A percentile compares a stretch with the other conserved stretches of the same genome.
Conservation (phyloP, 106 monocot genomes). For the Dendrobium chrysotoxum region DNA sequence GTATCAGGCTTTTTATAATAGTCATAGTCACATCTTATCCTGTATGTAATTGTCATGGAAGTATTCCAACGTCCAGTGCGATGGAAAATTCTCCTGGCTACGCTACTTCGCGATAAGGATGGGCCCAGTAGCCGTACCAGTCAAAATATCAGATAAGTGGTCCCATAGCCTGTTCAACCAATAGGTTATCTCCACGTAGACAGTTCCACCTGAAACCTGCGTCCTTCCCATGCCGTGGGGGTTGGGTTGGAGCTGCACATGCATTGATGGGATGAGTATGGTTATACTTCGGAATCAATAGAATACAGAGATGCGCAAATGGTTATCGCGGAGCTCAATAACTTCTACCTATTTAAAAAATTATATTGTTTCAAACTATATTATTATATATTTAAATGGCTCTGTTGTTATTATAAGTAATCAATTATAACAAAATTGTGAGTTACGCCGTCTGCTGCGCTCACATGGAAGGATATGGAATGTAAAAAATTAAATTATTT, state of each 20-base stretch:
- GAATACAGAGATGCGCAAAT: too few species aligned
- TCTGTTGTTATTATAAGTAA: too few species aligned
- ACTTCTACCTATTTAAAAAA: too few species aligned
- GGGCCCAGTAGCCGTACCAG: not conserved
- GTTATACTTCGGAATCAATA: too few species aligned
- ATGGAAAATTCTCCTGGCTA: slow-evolving; percentile 6
- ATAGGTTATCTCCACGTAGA: not conserved
- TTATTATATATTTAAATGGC: too few species aligned
- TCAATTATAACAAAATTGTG: too few species aligned
- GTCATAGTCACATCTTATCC: not conserved
- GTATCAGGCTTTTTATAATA: too few species aligned
- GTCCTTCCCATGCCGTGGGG: not conserved
- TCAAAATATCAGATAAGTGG: not conserved
- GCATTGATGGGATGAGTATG: not conserved
- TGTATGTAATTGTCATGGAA: not conserved
- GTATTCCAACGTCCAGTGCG: not conserved
- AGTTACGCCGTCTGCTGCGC: too few species aligned
- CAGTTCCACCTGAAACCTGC: not conserved
- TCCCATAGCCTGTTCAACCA: not conserved
- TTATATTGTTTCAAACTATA: too few species aligned
- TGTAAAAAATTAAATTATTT: too few species aligned
- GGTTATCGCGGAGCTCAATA: too few species aligned
- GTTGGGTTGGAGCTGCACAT: not conserved
- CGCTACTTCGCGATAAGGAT: not conserved
- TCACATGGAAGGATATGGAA: too few species aligned